phyloP scores from a whole-genome alignment of 2,329 filamentous ascomycete genomes.

The Nigrospora osmanthi region DNA sequence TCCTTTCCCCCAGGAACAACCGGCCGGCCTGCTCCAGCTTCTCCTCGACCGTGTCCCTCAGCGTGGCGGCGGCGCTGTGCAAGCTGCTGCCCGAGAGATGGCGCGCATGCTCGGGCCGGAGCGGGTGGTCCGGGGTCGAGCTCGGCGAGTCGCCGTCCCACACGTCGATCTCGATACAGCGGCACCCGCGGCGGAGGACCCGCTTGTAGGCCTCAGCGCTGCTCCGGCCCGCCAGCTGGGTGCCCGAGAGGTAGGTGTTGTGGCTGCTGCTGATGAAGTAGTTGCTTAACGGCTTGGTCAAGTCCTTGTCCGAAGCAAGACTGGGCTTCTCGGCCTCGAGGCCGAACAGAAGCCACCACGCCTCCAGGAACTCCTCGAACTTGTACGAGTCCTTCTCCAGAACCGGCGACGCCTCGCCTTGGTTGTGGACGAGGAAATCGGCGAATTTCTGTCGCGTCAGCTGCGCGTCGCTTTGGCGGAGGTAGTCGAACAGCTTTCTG shows the following conservation, averaged over 20 bases:
- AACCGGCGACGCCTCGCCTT: conserved; percentile 32
- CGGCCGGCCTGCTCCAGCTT: conserved; percentile 21
- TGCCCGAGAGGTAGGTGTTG: conserved; percentile 86
- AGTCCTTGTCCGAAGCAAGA: conserved; percentile 40
- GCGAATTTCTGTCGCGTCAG: conserved; percentile 32
- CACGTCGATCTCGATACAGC: conserved; percentile 91
- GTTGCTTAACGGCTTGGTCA: conserved; percentile 66
- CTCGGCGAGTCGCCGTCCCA: conserved; percentile 62
- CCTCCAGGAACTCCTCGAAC: conserved; percentile 41
- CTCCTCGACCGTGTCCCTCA: conserved; percentile 25
- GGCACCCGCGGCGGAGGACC: conserved; percentile 69
- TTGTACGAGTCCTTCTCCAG: conserved; percentile 32
- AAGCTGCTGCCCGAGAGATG: conserved; percentile 38
- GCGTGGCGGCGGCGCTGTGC: conserved; percentile 33
- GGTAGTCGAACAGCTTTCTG: conserved; percentile 34
- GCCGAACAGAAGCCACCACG: conserved; percentile 34
- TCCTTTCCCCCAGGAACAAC: conserved; percentile 19
- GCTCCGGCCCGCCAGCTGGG: conserved; percentile 73
- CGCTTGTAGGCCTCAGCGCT: conserved; percentile 67
- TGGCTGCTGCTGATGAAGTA: conserved; percentile 95
- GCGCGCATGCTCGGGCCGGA: conserved; percentile 35
- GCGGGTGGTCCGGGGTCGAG: conserved; percentile 20
- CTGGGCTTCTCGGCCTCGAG: conserved; percentile 36
- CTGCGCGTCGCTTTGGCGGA: conserved; percentile 26
- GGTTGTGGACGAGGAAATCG: conserved; percentile 40